phyloP scores from a whole-genome alignment of 345 rosid genomes.

The Bruguiera gymnorhiza region DNA sequence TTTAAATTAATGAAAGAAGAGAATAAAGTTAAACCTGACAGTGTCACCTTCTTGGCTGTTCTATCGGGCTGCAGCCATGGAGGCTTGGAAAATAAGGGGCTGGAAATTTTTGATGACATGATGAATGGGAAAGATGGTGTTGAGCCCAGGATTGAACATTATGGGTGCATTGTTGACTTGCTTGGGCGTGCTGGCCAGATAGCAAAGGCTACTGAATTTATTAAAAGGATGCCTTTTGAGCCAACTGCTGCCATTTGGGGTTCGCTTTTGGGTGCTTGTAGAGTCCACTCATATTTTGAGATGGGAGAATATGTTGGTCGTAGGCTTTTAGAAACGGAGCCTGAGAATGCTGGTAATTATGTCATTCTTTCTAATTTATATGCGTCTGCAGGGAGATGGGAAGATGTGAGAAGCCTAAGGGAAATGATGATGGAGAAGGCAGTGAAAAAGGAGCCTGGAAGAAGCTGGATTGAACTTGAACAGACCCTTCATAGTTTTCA shows the following conservation, averaged over 20 bases:
- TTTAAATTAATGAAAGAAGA: slow-evolving; percentile 62
- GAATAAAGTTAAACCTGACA: slow-evolving; percentile 59
- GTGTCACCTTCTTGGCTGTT: slow-evolving; percentile 73
- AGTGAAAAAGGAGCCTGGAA: slow-evolving; percentile 80
- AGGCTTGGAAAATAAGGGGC: slow-evolving; percentile 70
- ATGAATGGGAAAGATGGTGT: slow-evolving; percentile 40
- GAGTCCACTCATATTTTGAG: slow-evolving; percentile 66
- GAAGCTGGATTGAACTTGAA: slow-evolving; percentile 77
- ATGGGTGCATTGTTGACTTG: slow-evolving; percentile 82
- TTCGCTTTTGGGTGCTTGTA: slow-evolving; percentile 80
- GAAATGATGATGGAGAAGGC: slow-evolving; percentile 66
- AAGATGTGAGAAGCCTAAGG: slow-evolving; percentile 62
- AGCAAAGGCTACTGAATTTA: slow-evolving; percentile 57
- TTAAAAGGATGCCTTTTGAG: slow-evolving; percentile 60
- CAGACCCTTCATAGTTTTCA: slow-evolving; percentile 71
- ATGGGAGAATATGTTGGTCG: slow-evolving; percentile 64
- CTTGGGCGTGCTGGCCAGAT: slow-evolving; percentile 84
- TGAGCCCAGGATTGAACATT: slow-evolving; percentile 65
- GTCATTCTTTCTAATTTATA: slow-evolving; percentile 78
- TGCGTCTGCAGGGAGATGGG: slow-evolving; percentile 86
- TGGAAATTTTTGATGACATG: slow-evolving; percentile 57
- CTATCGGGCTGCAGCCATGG: slow-evolving; percentile 95
- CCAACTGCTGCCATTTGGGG: slow-evolving; percentile 85
- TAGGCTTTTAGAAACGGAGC: slow-evolving; percentile 61
- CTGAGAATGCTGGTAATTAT: slow-evolving; percentile 80